Conservation (phyloP, 1,284 basidiomycete species). For the Fomitopsis betulina region DNA sequence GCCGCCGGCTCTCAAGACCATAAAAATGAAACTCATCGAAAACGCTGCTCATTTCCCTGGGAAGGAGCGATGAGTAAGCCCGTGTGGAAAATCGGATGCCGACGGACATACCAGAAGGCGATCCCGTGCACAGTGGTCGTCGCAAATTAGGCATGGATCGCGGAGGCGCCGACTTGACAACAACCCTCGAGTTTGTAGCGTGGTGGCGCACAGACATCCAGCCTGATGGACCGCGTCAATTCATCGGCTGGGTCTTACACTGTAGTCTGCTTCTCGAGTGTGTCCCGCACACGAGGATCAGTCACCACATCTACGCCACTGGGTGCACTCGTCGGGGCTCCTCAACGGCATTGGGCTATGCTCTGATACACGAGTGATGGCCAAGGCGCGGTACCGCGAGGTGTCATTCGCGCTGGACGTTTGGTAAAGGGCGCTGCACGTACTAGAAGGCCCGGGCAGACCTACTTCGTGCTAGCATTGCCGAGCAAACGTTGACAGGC, state of each 20-base stretch:
- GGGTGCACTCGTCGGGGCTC: background rate
- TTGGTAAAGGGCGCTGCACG: background rate
- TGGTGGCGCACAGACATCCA: background rate
- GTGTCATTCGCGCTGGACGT: background rate
- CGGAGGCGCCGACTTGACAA: background rate
- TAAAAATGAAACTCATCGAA: background rate
- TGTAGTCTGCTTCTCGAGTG: background rate
- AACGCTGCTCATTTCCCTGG: background rate
- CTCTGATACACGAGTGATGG: conserved; percentile 5
- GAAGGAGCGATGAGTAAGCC: background rate
- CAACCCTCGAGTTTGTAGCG: conserved; percentile 1
- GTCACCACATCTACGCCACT: background rate
- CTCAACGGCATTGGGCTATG: background rate
- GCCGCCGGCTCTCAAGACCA: background rate
- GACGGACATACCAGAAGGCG: background rate
- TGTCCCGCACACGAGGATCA: conserved; percentile 1
- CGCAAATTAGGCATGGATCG: background rate
- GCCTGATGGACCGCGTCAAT: background rate
- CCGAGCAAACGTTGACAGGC: background rate
- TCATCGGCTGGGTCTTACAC: background rate
- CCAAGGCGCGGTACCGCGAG: background rate
- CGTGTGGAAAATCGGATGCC: background rate
- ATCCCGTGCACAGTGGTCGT: background rate
- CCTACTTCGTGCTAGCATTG: conserved; percentile 7
- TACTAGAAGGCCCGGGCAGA: background rate